Evolutionary conservation across 2,329 filamentous ascomycete genomes (phyloP), one percentile per base, ranked within the genome.

Genomic region (Talaromyces sp.): DNA sequence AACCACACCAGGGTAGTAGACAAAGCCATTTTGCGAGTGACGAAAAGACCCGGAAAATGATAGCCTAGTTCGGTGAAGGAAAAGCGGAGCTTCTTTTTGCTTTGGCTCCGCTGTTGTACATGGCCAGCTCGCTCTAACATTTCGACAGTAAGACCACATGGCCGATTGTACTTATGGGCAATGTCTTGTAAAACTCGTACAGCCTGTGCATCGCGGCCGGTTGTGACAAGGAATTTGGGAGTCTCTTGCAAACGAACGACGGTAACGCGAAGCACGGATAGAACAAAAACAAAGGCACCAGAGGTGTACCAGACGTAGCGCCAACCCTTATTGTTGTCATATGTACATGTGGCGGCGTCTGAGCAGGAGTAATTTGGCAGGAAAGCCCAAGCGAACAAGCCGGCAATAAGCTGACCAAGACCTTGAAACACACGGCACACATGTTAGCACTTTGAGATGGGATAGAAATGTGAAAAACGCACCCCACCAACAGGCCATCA

Each of bases 1-100:
- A 89, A 72, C 85, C 88, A 90, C 67, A 92, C 86, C 65, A 92
- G 76, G 0, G 78, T 67, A 0, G 89, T 92, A 0, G 85, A 88
- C 2, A 87, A 72, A 1, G 79, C 85, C 63, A 91, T 85, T 64
- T 81, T 83, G 61, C 75, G 83, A 0, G 87, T 90, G 0, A 79
- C 77, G 70, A 89, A 92, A 1, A 93, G 82, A 2, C 89, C 89
- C 16, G 81, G 79, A 27, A 92, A 72, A 71, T 93, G 90, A 22
- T 83, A 70, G 3, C 60, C 66, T 8, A 83, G 69, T 50, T 82
- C 79, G 2, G 68, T 73, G 13, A 78, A 72, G 1, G 75, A 78
- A n/a, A 60, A 45, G 45, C 57, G 57, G 8, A 24, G n/a, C 35
- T 60, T 64, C 19, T 27, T 60, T 68, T 19, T 79, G 48, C 10